Evolutionary conservation across 1,139 yeast genomes (phyloP).

Genomic region (Diutina ranongensis): DNA sequence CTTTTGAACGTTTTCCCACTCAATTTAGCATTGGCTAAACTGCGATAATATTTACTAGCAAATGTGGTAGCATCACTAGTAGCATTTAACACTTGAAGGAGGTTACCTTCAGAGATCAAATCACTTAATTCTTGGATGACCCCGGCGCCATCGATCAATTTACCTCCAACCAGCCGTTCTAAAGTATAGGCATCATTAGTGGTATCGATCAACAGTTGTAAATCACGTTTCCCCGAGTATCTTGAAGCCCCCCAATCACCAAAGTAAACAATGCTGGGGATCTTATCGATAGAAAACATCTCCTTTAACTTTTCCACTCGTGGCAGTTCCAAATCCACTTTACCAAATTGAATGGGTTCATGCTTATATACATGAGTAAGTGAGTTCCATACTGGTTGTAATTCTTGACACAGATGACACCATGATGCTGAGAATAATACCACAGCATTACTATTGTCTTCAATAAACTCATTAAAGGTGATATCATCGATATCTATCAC

Average conservation of each 20-base stretch:
- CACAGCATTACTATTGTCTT: constrained; percentile 12
- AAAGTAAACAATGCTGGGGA: constrained; percentile 47
- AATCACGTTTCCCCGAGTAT: constrained; percentile 30
- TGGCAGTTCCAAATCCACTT: constrained; percentile 29
- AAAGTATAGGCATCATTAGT: constrained; percentile 42
- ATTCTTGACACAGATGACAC: constrained; percentile 20
- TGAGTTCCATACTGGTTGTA: constrained; percentile 19
- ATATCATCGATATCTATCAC: constrained; percentile 10
- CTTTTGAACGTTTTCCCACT: neutral
- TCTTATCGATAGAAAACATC: constrained; percentile 31
- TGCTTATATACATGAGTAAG: constrained; percentile 24
- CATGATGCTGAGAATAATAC: constrained; percentile 30
- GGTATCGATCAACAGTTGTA: constrained; percentile 33
- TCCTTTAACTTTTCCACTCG: constrained; percentile 26
- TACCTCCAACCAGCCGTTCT: constrained; percentile 41
- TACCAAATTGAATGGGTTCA: constrained; percentile 30
- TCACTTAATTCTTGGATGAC: neutral
- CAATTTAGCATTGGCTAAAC: neutral
- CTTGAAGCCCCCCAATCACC: constrained; percentile 28
- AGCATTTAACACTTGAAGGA: neutral
- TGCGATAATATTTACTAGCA: neutral
- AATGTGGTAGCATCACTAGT: neutral
- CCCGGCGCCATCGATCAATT: constrained; percentile 43
- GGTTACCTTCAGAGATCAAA: neutral
- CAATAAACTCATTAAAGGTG: neutral